Conservation (phyloP, 257 asterid genomes). For the Nicotiana noctiflora region DNA sequence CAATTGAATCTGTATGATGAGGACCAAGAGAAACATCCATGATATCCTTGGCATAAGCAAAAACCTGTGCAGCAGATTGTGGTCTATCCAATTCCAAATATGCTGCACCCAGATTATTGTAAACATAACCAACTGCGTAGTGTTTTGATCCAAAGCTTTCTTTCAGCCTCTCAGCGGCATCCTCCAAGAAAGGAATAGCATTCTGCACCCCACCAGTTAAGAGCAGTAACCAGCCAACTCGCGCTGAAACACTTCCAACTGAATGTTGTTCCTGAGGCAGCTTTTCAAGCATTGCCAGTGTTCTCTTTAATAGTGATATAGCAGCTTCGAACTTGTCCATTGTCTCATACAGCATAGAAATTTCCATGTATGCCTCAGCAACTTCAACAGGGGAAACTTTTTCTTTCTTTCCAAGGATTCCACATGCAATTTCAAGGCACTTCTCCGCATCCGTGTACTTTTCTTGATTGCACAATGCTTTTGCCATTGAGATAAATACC, state of each 20-base stretch:
- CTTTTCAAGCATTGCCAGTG: conserved; percentile 61
- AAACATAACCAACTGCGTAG: conserved; percentile 74
- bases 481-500: conserved; percentile 76
- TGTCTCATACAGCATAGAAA: conserved; percentile 67
- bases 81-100: conserved; percentile 84
- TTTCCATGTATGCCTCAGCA: conserved; percentile 73
- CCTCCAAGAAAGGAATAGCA: conserved; percentile 76
- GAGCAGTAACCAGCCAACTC: conserved; percentile 83
- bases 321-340: conserved; percentile 88
- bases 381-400: conserved; percentile 49
- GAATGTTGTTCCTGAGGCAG: conserved; percentile 89
- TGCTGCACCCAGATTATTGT: conserved; percentile 88
- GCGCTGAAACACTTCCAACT: conserved; percentile 77
- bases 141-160: conserved; percentile 92
- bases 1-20: conserved; percentile 76
- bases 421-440: conserved; percentile 68
- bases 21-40: conserved; percentile 94
- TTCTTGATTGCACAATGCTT: conserved; percentile 66
- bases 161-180: conserved; percentile 87
- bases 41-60: conserved; percentile 81
- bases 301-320: conserved; percentile 51
- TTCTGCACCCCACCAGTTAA: conserved; percentile 71
- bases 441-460: conserved; percentile 62
- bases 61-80: conserved; percentile 89
- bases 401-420: conserved; percentile 64